Percentiles rank a stretch among this genome's conserved stretches.
These are phyloP conservation scores for Periconia sp. DNA, from an alignment of 2,329 filamentous ascomycete species.

Conservation along the genomic window DNA sequence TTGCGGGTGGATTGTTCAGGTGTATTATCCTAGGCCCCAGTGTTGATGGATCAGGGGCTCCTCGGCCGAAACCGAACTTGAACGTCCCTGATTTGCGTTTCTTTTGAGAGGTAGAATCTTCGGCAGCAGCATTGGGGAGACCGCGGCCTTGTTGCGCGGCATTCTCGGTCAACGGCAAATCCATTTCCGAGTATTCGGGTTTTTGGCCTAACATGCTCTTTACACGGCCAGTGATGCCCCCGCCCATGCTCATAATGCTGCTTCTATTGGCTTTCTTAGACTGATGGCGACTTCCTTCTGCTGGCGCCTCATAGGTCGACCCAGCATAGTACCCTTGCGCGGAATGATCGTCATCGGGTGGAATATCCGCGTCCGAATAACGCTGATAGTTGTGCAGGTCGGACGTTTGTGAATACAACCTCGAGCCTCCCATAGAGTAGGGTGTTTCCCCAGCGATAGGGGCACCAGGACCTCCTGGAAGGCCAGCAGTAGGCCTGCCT, in stretches of 20 bases:
- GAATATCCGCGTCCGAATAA: slow-evolving; percentile 88
- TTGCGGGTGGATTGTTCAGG: slow-evolving; percentile 94
- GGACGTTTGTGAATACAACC: slow-evolving; percentile 72
- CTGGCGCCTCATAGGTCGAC: slow-evolving; percentile 58
- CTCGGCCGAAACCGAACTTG: slow-evolving; percentile 87
- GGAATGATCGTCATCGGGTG: slow-evolving; percentile 74
- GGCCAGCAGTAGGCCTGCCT: slow-evolving; percentile 49
- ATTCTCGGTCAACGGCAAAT: slow-evolving; percentile 86
- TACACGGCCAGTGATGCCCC: slow-evolving; percentile 80
- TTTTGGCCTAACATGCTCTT: slow-evolving; percentile 92
- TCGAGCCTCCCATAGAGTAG: slow-evolving; percentile 39
- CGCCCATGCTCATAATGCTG: slow-evolving; percentile 83
- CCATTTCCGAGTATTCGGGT: slow-evolving; percentile 92
- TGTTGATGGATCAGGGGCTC: slow-evolving; percentile 85
- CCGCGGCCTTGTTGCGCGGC: slow-evolving; percentile 51
- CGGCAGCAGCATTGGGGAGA: slow-evolving; percentile 44
- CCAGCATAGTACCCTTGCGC: slow-evolving; percentile 76
- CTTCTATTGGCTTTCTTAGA: slow-evolving; percentile 75
- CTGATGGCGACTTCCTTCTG: slow-evolving; percentile 49
- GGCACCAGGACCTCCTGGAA: slow-evolving; percentile 49
- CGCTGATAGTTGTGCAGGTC: slow-evolving; percentile 85
- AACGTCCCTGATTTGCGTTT: slow-evolving; percentile 62
- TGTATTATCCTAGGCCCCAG: slow-evolving; percentile 90
- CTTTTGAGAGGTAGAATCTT: slow-evolving; percentile 39
- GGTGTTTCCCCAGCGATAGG: slow-evolving; percentile 38